These are phyloP conservation scores for Ensete ventricosum DNA, from an alignment of 176 grass and related monocot species.

Conservation along the genomic window DNA sequence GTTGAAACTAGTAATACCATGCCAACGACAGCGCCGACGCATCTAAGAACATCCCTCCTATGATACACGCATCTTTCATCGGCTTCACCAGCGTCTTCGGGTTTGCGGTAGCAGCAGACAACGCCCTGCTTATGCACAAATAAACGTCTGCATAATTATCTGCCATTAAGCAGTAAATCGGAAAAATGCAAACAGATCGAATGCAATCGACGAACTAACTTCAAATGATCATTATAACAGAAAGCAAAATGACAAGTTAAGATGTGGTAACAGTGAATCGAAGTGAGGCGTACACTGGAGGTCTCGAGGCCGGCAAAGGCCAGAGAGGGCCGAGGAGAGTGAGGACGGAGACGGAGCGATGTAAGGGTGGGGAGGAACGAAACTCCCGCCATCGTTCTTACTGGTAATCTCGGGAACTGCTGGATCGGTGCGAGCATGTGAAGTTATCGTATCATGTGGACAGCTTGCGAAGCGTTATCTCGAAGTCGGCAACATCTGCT, in stretches of 20 bases:
- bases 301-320: neutral
- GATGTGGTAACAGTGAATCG: neutral
- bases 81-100: conserved; percentile 4
- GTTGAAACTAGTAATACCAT: conserved; percentile 32
- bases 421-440: too few species aligned
- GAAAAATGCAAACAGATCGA: neutral
- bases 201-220: neutral
- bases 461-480: too few species aligned
- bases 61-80: conserved; percentile 16
- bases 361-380: neutral
- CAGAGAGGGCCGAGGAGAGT: neutral
- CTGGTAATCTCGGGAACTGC: neutral
- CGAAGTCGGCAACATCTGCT: too few species aligned
- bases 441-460: too few species aligned
- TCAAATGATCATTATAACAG: neutral
- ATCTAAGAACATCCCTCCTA: conserved; percentile 48
- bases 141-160: neutral
- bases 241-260: neutral
- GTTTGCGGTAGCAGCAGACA: conserved; percentile 30
- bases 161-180: neutral
- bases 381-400: neutral
- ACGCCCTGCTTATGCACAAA: conserved; percentile 15
- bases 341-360: neutral
- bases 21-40: conserved; percentile 30
- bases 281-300: neutral